A percentile compares a stretch with the other conserved stretches of the same genome.
These are phyloP conservation scores for Emericellopsis cladophorae DNA, from an alignment of 2,329 filamentous ascomycete species.

Conservation along the genomic window DNA sequence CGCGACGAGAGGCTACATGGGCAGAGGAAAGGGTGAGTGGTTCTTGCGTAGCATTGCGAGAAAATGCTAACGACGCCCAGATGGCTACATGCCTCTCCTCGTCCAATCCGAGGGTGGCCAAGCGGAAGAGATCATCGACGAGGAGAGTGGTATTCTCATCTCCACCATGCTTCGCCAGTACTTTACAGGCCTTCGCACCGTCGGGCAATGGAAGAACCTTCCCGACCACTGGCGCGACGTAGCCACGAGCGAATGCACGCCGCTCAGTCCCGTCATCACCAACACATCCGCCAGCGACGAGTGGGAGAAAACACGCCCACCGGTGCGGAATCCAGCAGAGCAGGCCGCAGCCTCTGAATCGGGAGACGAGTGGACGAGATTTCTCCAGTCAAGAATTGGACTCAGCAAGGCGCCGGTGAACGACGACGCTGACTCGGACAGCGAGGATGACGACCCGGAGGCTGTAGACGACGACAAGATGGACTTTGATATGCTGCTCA, in stretches of 20 bases:
- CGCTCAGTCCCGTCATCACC: constrained; percentile 7
- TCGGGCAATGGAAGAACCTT: constrained; percentile 69
- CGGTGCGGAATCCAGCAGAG: constrained; percentile 1
- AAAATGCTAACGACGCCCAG: constrained; percentile 21
- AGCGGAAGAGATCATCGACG: constrained; percentile 66
- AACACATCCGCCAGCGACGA: not conserved
- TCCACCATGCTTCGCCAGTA: constrained; percentile 82
- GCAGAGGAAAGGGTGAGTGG: constrained; percentile 52
- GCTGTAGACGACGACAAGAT: constrained; percentile 25
- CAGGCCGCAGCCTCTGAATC: constrained; percentile 6
- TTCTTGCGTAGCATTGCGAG: not conserved
- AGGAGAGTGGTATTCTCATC: constrained; percentile 80
- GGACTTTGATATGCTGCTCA: constrained; percentile 47
- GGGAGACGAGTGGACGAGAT: constrained; percentile 20
- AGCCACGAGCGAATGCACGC: constrained; percentile 34
- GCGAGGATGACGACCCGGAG: constrained; percentile 19
- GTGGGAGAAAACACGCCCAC: constrained; percentile 1
- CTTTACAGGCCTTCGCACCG: constrained; percentile 73
- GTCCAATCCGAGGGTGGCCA: constrained; percentile 62
- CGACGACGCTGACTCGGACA: constrained; percentile 26
- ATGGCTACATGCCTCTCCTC: constrained; percentile 70
- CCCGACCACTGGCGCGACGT: constrained; percentile 57
- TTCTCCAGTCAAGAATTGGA: constrained; percentile 21
- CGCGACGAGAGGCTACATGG: constrained; percentile 81
- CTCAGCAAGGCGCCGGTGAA: constrained; percentile 18